A percentile compares a stretch with the other conserved stretches of the same genome.
Evolutionary conservation across 805 yeast genomes (phyloP).

Genomic region (Cyberlindnera mycetangii): DNA sequence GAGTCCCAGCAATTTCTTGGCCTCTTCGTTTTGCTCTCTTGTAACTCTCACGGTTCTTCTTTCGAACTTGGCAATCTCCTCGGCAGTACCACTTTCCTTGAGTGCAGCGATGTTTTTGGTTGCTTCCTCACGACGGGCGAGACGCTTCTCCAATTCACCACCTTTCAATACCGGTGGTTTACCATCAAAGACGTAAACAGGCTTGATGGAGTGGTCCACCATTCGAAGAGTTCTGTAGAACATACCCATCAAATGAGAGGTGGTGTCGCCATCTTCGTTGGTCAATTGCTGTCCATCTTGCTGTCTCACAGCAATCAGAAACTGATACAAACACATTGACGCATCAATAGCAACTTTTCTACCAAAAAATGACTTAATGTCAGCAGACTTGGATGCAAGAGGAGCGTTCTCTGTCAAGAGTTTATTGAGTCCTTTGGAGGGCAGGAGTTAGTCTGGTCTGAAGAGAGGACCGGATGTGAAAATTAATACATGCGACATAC

Average conservation of each 20-base stretch:
- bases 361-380: slow-evolving; percentile 84
- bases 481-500: slow-evolving; percentile 26
- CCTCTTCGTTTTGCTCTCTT: slow-evolving; percentile 90
- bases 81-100: slow-evolving; percentile 76
- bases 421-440: slow-evolving; percentile 67
- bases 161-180: slow-evolving; percentile 94
- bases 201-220: slow-evolving; percentile 92
- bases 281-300: slow-evolving; percentile 94
- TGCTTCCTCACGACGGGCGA: slow-evolving; percentile 79
- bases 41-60: slow-evolving; percentile 89
- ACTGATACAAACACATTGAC: slow-evolving; percentile 95
- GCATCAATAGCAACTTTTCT: slow-evolving; percentile 96
- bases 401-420: slow-evolving; percentile 91
- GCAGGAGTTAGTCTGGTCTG: slow-evolving; percentile 1
- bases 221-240: slow-evolving; percentile 89
- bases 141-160: slow-evolving; percentile 87
- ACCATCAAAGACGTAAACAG: slow-evolving; percentile 96
- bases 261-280: slow-evolving; percentile 86
- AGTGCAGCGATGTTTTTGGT: slow-evolving; percentile 68
- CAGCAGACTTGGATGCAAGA: slow-evolving; percentile 67
- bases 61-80: slow-evolving; percentile 72
- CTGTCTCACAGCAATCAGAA: slow-evolving; percentile 93
- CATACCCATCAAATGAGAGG: slow-evolving; percentile 93
- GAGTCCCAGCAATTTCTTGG: slow-evolving; percentile 68
- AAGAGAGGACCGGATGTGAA: no score